phyloP scores from a whole-genome alignment of 257 asterid genomes.

The Solanum chiquidenum region DNA sequence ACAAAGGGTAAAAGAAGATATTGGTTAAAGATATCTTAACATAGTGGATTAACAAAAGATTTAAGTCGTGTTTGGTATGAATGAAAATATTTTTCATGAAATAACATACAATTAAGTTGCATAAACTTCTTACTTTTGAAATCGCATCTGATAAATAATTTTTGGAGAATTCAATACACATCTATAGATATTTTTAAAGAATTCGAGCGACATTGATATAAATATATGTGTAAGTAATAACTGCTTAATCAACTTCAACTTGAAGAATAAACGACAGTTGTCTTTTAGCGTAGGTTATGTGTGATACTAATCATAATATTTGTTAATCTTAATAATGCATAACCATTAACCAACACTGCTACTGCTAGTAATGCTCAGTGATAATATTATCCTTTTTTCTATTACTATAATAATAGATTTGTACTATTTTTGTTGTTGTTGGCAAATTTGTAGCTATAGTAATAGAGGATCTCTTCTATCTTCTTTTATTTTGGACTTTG shows the following conservation, averaged over 20 bases:
- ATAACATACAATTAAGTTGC: not conserved
- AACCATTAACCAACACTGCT: not conserved
- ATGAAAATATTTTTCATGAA: not conserved
- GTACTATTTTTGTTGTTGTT: too few species aligned
- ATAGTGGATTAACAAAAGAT: not conserved
- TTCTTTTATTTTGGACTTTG: too few species aligned
- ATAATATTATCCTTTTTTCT: not conserved
- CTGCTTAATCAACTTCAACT: not conserved
- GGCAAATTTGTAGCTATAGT: too few species aligned
- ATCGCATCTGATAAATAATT: too few species aligned
- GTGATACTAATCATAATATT: not conserved
- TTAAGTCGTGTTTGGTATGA: not conserved
- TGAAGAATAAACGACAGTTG: not conserved
- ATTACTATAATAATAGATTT: not conserved
- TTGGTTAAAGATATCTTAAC: not conserved
- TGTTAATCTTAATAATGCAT: not conserved
- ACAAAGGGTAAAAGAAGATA: not conserved
- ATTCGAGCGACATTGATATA: too few species aligned
- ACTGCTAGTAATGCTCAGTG: not conserved
- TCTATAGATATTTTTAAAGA: too few species aligned
- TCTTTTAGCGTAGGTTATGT: not conserved
- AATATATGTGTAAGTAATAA: not conserved
- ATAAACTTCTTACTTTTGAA: too few species aligned
- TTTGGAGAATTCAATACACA: not conserved
- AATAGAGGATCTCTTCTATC: too few species aligned